Evolutionary conservation across 345 rosid species (phyloP).

Genomic region (Psidium guajava): DNA sequence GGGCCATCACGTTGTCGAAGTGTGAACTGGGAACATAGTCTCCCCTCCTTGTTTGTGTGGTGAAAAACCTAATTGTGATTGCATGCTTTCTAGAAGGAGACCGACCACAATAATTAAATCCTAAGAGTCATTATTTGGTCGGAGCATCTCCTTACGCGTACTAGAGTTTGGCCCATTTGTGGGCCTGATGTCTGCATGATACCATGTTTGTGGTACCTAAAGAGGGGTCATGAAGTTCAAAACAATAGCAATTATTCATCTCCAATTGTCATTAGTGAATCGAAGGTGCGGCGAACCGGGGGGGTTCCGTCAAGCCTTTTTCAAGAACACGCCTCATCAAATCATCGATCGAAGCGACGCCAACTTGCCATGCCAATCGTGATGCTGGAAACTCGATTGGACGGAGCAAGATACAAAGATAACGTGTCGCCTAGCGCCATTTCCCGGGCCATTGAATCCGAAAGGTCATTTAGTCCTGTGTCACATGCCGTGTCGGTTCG

Average conservation of each 20-base stretch:
- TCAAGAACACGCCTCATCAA: slow-evolving; percentile 1
- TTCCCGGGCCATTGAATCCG: not conserved
- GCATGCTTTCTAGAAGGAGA: slow-evolving; percentile 11
- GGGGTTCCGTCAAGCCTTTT: not conserved
- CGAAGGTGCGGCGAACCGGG: not conserved
- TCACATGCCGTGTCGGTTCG: not conserved
- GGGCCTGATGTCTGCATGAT: slow-evolving; percentile 12
- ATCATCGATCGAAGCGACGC: not conserved
- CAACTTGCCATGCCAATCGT: not conserved
- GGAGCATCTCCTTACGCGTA: slow-evolving; percentile 1
- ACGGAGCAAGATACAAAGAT: not conserved
- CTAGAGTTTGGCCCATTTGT: not conserved
- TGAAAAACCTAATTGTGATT: slow-evolving; percentile 9
- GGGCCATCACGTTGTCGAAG: not conserved
- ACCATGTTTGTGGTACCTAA: slow-evolving; percentile 6
- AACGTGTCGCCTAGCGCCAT: not conserved
- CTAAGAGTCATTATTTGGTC: slow-evolving; percentile 1
- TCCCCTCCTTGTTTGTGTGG: slow-evolving; percentile 1
- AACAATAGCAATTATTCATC: not conserved
- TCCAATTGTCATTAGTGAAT: slow-evolving; percentile 1
- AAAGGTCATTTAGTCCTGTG: not conserved
- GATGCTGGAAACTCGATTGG: not conserved
- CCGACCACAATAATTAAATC: slow-evolving; percentile 6
- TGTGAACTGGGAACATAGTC: slow-evolving; percentile 1
- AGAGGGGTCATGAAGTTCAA: not conserved